phyloP scores from a whole-genome alignment of 192 early-diverging fungal genomes.

The Mortierella hygrophila region DNA sequence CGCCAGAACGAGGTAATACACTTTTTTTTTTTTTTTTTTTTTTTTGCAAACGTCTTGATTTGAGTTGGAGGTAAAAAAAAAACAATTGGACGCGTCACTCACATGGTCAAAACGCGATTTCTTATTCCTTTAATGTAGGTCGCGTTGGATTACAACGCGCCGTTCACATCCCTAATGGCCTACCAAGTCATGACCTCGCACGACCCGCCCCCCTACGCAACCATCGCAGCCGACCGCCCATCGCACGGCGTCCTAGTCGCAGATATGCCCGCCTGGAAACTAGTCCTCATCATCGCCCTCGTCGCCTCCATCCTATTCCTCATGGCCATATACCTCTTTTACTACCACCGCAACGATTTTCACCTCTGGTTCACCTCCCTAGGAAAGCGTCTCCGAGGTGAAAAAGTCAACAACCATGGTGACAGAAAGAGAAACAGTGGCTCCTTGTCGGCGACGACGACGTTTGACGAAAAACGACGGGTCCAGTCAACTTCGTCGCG shows the following conservation, averaged over 20 bases:
- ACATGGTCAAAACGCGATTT: no score
- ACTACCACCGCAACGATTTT: neutral
- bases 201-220: constrained; percentile 57
- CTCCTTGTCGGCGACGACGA: neutral
- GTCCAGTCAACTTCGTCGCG: neutral
- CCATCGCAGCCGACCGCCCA: constrained; percentile 52
- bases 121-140: constrained; percentile 10
- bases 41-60: no score
- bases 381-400: neutral
- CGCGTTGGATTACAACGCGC: constrained; percentile 65
- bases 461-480: neutral
- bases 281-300: neutral
- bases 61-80: neutral
- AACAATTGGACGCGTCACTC: neutral
- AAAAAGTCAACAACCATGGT: neutral
- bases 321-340: neutral
- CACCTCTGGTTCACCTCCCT: neutral
- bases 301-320: neutral
- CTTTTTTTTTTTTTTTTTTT: no score
- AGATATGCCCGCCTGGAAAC: constrained; percentile 1
- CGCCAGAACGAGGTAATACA: constrained; percentile 58
- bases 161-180: constrained; percentile 60
- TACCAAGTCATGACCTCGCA: constrained; percentile 59
- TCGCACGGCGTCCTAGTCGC: neutral
- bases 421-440: neutral